A percentile compares a stretch with the other conserved stretches of the same genome.
Conservation (phyloP, 2,329 filamentous ascomycete genomes). For the Fonsecaea monophora region DNA sequence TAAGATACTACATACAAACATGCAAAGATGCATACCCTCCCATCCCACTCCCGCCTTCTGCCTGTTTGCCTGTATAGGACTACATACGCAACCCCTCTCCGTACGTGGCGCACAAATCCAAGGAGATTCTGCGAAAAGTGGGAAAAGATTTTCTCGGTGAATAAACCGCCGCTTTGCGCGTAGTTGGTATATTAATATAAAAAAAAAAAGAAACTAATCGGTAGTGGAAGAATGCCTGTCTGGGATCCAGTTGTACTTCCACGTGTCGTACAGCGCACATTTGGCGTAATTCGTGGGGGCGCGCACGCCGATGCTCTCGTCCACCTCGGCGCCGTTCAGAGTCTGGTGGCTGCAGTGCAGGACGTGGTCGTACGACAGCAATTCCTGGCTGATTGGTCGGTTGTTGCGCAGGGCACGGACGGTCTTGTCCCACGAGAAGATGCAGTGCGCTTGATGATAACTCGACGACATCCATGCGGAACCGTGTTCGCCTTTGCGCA, state of each 20-base stretch:
- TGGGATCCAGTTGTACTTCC: constrained; percentile 31
- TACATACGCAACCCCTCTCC: no score
- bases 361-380: constrained; percentile 37
- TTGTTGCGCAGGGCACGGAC: constrained; percentile 36
- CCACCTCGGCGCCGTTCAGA: constrained; percentile 19
- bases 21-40: no score
- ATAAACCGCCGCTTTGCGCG: not conserved
- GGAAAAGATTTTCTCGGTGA: not conserved
- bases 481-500: constrained; percentile 35
- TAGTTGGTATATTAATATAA: not conserved
- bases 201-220: constrained; percentile 6
- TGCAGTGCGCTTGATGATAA: constrained; percentile 36
- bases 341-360: constrained; percentile 35
- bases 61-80: no score
- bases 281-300: constrained; percentile 37
- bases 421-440: constrained; percentile 37
- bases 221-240: constrained; percentile 33
- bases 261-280: constrained; percentile 35
- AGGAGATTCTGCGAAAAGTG: no score
- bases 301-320: constrained; percentile 28
- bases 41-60: no score
- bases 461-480: constrained; percentile 29
- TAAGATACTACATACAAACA: no score
- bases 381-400: constrained; percentile 32
- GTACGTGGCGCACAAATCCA: no score